phyloP scores from a whole-genome alignment of 257 asterid genomes.

The Solanum paucissectum region DNA sequence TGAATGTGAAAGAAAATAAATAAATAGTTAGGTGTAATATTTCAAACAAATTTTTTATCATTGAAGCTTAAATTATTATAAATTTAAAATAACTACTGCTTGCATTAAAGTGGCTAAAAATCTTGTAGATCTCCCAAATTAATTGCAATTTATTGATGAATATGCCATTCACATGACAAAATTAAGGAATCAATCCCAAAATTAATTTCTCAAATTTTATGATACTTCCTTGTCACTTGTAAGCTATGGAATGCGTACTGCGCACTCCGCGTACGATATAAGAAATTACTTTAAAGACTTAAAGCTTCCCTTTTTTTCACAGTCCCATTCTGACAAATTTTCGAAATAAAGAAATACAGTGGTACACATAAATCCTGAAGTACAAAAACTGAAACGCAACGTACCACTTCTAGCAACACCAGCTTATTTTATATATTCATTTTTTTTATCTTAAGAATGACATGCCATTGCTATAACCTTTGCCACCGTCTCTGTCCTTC shows the following conservation, averaged over 20 bases:
- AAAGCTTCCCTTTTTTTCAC: not conserved
- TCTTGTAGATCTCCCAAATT: not conserved
- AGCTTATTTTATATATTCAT: not conserved
- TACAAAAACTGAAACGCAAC: not conserved
- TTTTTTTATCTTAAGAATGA: too few species aligned
- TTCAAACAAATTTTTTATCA: too few species aligned
- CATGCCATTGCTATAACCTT: rapidly evolving
- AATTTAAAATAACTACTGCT: not conserved
- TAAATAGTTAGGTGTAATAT: not conserved
- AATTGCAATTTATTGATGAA: not conserved
- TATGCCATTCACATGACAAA: not conserved
- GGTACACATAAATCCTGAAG: not conserved
- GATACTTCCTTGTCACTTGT: conserved; percentile 18
- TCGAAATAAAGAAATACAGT: not conserved
- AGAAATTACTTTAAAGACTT: conserved; percentile 12
- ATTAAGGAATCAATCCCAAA: conserved; percentile 8
- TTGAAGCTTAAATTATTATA: not conserved
- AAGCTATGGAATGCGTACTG: conserved; percentile 36
- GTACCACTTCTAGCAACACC: not conserved
- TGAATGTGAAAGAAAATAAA: not conserved
- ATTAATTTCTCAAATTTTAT: not conserved
- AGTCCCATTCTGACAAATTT: not conserved
- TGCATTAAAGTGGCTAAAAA: not conserved
- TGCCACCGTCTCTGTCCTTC: too few species aligned
- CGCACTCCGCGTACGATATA: conserved; percentile 46